Base-by-base conservation (phyloP, 331 rosid species). In the Pyrus hybrid region DNA sequence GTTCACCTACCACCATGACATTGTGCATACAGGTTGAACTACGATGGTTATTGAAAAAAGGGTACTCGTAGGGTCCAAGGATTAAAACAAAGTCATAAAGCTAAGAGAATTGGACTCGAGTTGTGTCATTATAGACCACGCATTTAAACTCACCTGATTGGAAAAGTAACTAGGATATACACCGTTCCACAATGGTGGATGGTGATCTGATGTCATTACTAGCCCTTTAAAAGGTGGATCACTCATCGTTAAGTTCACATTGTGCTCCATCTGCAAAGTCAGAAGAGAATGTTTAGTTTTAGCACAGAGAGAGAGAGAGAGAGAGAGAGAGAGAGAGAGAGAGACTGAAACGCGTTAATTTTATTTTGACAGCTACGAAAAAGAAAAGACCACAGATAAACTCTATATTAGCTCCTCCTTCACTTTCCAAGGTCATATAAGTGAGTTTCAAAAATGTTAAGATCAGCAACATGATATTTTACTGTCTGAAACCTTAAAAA, bases 101-200 rank as follows among this genome's bases (percentile, higher is more conserved):
- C 26, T 70, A 41, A 43, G 0, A 60, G 25, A 33, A 71, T 13
- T 17, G 37, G 62, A 65, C 49, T 49, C 47, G n/a, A 57, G 51
- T 67, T 79, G 37, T 28, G 20, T 61, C 75, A 22, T 30, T 35
- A 21, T 29, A 63, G 33, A 58, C 68, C 73, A 66, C 71, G 51
- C 54, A 79, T 33, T 73, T 72, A 67, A 82, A 83, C 64, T 79
- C 72, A 95, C 99, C 97, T 83, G 88, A 74, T 30, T 81, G 63
- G 96, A 87, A 79, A 89, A 82, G 90, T 85, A 86, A 76, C 82
- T 79, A 67, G 96, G 82, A 71, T 82, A 79, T 49, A 88, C 76
- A 77, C 91, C 87, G 63, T 89, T 95, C 93, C 93, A 87, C 26
- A 70, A 25, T 41, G 84, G 81, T 65, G 93, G 85, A 62, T 91